Evolutionary conservation across 225 moss, liverwort and hornwort species (phyloP).

Genomic region (Thuidium tamariscinum): DNA sequence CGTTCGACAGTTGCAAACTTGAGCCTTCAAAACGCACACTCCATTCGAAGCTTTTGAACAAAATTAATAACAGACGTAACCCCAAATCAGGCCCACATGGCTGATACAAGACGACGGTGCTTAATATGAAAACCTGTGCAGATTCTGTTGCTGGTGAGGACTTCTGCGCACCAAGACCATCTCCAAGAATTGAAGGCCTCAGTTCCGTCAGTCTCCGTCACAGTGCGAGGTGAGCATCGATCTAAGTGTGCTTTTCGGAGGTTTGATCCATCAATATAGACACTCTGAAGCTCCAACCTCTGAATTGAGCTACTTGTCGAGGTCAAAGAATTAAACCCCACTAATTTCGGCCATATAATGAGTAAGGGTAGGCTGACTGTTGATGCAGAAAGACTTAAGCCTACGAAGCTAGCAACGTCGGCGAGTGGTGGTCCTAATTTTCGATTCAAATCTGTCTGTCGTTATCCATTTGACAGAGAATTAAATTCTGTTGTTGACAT

Average conservation of each 20-base stretch:
- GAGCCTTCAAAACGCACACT: not conserved
- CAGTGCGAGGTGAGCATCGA: not conserved
- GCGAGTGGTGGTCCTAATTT: not conserved
- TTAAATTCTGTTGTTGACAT: not conserved
- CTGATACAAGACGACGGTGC: not conserved
- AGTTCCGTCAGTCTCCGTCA: not conserved
- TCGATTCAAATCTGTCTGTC: not conserved
- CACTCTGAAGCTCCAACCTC: not conserved
- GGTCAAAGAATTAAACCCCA: not conserved
- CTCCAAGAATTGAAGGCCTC: not conserved
- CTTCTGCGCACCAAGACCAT: not conserved
- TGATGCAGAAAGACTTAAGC: not conserved
- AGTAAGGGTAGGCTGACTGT: not conserved
- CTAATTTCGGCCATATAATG: not conserved
- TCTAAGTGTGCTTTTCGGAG: not conserved
- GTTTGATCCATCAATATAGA: not conserved
- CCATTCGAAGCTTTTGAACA: not conserved
- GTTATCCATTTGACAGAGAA: not conserved
- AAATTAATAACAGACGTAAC: not conserved
- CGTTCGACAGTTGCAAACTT: not conserved
- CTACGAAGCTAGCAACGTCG: not conserved
- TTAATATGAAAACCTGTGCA: not conserved
- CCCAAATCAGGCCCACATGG: not conserved
- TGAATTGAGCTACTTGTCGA: not conserved
- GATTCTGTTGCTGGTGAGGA: not conserved